These are phyloP conservation scores for Aspergillus nanangensis DNA, from an alignment of 495 filamentous ascomycete species.

Conservation along the genomic window DNA sequence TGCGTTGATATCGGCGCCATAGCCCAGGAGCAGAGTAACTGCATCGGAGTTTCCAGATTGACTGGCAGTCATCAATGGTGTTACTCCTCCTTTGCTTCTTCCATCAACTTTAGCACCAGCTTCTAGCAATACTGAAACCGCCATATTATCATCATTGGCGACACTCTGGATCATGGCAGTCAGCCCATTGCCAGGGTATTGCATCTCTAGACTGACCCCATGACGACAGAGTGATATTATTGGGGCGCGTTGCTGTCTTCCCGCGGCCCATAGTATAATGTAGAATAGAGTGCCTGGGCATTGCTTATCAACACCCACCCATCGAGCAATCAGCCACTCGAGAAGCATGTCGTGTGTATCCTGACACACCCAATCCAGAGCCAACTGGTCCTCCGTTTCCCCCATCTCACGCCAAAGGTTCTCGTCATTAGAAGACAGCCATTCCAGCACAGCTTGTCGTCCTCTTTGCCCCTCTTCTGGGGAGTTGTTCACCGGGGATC, in stretches of 20 bases:
- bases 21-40: slow-evolving; percentile 15
- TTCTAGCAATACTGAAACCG: slow-evolving; percentile 14
- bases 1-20: slow-evolving; percentile 15
- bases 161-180: slow-evolving; percentile 1
- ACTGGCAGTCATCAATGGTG: slow-evolving; percentile 42
- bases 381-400: slow-evolving; percentile 3
- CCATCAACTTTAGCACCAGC: slow-evolving; percentile 20
- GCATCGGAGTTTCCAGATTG: slow-evolving; percentile 16
- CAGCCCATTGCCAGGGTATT: background rate
- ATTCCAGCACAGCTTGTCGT: slow-evolving; percentile 5
- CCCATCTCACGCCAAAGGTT: background rate
- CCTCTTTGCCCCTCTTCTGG: background rate
- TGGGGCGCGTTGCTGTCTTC: background rate
- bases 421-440: slow-evolving; percentile 6
- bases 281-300: slow-evolving; percentile 1
- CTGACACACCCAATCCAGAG: slow-evolving; percentile 12
- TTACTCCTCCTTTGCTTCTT: slow-evolving; percentile 20
- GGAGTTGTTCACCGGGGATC: background rate
- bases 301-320: slow-evolving; percentile 1
- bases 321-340: slow-evolving; percentile 7
- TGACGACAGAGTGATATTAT: background rate
- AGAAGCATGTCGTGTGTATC: slow-evolving; percentile 1
- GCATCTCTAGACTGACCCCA: slow-evolving; percentile 6
- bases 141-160: background rate
- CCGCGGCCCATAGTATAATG: background rate